These are phyloP conservation scores for Kwoniella newhampshirensis DNA, from an alignment of 768 basidiomycete species.

Conservation along the genomic window DNA sequence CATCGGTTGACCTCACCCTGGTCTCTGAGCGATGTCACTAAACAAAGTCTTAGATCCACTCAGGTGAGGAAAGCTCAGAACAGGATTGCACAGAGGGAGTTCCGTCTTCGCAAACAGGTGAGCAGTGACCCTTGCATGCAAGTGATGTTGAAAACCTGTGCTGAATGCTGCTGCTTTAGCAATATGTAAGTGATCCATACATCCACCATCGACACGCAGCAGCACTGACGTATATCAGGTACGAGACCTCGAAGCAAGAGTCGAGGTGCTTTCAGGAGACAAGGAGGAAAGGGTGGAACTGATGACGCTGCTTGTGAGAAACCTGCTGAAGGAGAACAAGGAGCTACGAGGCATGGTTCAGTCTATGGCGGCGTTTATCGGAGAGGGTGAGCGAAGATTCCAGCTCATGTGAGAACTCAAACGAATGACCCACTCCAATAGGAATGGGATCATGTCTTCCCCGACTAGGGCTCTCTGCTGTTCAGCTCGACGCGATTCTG, in stretches of 20 bases:
- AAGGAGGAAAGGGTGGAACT: constrained; percentile 84
- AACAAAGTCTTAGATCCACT: constrained; percentile 12
- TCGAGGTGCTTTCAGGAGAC: constrained; percentile 89
- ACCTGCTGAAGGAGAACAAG: constrained; percentile 86
- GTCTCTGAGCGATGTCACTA: neutral
- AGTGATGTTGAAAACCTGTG: neutral
- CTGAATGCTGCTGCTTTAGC: constrained; percentile 8
- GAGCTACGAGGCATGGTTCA: constrained; percentile 75
- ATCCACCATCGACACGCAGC: neutral
- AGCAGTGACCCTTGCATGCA: constrained; percentile 58
- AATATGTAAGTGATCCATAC: constrained; percentile 28
- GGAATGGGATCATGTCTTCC: constrained; percentile 52
- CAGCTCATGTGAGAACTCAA: neutral
- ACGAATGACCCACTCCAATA: neutral
- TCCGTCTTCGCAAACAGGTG: constrained; percentile 87
- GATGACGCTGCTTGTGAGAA: constrained; percentile 74
- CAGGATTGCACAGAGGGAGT: constrained; percentile 80
- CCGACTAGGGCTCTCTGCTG: constrained; percentile 47
- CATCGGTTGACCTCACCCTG: neutral
- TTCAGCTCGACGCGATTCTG: constrained; percentile 76
- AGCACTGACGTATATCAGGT: constrained; percentile 60
- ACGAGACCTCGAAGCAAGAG: constrained; percentile 88
- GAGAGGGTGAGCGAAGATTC: constrained; percentile 66
- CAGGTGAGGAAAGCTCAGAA: constrained; percentile 51
- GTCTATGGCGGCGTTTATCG: constrained; percentile 75